A percentile compares a stretch with the other conserved stretches of the same genome.
These are phyloP conservation scores for Colletotrichum limetticola DNA, from an alignment of 2,329 filamentous ascomycete species.

Conservation along the genomic window DNA sequence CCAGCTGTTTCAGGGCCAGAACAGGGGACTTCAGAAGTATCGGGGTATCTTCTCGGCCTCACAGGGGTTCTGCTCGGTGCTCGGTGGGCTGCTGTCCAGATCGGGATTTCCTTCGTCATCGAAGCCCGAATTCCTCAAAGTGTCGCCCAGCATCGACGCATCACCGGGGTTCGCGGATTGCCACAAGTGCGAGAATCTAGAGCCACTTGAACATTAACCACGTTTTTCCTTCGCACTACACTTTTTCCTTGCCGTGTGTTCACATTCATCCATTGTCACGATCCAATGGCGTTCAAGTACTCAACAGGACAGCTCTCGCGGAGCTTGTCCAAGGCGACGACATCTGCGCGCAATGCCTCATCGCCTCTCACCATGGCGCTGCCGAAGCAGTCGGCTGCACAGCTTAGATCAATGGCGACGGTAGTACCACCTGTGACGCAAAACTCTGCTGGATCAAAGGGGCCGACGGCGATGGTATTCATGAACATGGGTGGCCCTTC, in stretches of 20 bases:
- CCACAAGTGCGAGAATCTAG: constrained; percentile 21
- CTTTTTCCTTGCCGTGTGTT: neutral
- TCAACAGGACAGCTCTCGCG: constrained; percentile 50
- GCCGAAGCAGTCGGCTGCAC: constrained; percentile 46
- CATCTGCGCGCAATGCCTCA: constrained; percentile 33
- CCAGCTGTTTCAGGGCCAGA: neutral
- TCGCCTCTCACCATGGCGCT: constrained; percentile 37
- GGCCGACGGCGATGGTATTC: constrained; percentile 97
- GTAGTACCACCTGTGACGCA: constrained; percentile 81
- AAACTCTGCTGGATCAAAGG: constrained; percentile 74
- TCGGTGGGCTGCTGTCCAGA: constrained; percentile 17
- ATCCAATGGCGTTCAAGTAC: constrained; percentile 53
- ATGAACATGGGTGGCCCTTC: constrained; percentile 98
- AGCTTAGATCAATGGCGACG: constrained; percentile 66
- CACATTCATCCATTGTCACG: neutral
- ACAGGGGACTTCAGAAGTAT: neutral
- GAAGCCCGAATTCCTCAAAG: constrained; percentile 22
- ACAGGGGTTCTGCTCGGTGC: constrained; percentile 18
- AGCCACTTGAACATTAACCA: neutral
- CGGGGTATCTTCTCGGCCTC: constrained; percentile 7
- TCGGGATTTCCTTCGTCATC: constrained; percentile 35
- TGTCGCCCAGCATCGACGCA: constrained; percentile 10
- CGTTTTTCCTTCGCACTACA: neutral
- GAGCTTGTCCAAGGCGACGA: constrained; percentile 37
- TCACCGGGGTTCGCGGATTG: constrained; percentile 18